Evolutionary conservation across 805 yeast species (phyloP), one percentile per base, ranked within the genome.

Genomic region (Wickerhamia fluorescens): DNA sequence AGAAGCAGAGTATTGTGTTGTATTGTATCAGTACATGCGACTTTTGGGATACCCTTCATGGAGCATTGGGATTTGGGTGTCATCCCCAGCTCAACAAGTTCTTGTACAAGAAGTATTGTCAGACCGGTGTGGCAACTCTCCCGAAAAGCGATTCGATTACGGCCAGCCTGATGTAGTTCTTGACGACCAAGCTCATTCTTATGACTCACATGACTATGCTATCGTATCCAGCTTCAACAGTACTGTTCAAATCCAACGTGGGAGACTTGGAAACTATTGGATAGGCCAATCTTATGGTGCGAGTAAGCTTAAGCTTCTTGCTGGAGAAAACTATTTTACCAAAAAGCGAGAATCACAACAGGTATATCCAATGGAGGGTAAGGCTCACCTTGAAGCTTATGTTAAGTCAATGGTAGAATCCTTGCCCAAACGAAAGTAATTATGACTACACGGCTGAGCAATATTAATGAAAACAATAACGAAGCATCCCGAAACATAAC

Each of bases 1-100:
- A 28, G 47, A 73, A 37, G 78, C 76, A 1, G 72, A 68, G 35
- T 66, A 51, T 32, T 53, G 65, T 11, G 69, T 69, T 10, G 47
- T 53, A 1, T 35, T 72, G 5, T 72, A 53, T 39, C 62, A 60
- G 46, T 72, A 69, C 33, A 49, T 75, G 64, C 40, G 68, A 4
- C 34, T 60, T 3, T 29, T 61, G 13, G 73, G 71, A 0, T 72
- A 71, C 34, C 56, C 69, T 0, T 22, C 41, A 1, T 35, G 44
- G 1, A 42, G 43, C 13, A 58, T 76, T 12, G 51, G 58, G 12
- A 59, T 78, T 7, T 37, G 65, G 15, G 59, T 73, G 1, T 47
- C 57, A 4, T 60, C 56, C 19, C 47, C 49, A 13, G 54, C 59
- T 6, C 78, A 73, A 41, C 51, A 44, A 30, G 43, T 46, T 5